A percentile compares a stretch with the other conserved stretches of the same genome.
phyloP scores from a whole-genome alignment of 768 basidiomycete genomes.

The Phaeotremella skinneri region DNA sequence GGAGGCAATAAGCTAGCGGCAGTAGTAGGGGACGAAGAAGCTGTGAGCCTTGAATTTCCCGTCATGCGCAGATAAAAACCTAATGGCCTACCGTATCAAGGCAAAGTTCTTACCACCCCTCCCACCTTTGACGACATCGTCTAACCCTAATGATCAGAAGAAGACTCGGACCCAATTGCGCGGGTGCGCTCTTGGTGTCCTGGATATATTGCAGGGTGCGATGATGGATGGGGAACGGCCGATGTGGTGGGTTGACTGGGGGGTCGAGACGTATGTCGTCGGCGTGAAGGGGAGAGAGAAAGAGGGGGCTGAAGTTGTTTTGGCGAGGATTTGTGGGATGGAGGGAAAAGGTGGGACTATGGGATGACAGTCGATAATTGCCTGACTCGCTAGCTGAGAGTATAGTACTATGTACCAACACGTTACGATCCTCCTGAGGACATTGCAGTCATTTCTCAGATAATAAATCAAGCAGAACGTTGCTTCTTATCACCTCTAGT shows the following conservation, averaged over 20 bases:
- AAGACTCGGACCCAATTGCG: constrained; percentile 12
- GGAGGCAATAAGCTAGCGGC: constrained; percentile 13
- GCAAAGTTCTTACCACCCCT: constrained; percentile 33
- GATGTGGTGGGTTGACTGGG: constrained; percentile 30
- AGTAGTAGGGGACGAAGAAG: constrained; percentile 32
- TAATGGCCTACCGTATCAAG: constrained; percentile 4
- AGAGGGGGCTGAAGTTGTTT: constrained; percentile 11
- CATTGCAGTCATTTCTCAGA: too few relatives aligned
- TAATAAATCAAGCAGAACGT: too few relatives aligned
- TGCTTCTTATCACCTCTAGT: too few relatives aligned
- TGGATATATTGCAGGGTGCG: constrained; percentile 27
- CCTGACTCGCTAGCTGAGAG: too few relatives aligned
- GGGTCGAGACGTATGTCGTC: constrained; percentile 22
- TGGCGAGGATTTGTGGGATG: constrained; percentile 28
- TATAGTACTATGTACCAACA: too few relatives aligned
- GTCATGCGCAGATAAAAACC: not conserved
- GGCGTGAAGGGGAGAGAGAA: constrained; percentile 4
- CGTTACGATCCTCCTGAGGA: too few relatives aligned
- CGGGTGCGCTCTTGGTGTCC: constrained; percentile 9
- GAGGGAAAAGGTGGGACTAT: not conserved
- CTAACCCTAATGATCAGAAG: constrained; percentile 26
- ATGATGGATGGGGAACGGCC: constrained; percentile 30
- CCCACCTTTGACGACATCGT: constrained; percentile 18
- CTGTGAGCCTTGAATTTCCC: constrained; percentile 15
- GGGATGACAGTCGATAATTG: too few relatives aligned